These are phyloP conservation scores for Bipolaris sorokiniana DNA, from an alignment of 2,329 filamentous ascomycete species.

Conservation along the genomic window DNA sequence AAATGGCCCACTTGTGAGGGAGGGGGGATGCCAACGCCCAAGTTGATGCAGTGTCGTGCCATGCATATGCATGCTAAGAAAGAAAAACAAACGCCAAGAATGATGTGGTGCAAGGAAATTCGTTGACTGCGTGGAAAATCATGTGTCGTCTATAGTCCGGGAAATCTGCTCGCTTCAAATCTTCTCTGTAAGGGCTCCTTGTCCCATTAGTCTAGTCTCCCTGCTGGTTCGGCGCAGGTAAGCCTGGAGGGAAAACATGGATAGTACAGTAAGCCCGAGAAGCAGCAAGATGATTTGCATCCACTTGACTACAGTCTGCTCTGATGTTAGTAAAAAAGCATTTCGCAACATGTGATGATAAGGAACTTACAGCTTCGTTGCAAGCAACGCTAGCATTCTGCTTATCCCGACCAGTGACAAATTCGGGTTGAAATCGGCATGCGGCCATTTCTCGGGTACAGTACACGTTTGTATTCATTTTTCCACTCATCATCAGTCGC, in stretches of 20 bases:
- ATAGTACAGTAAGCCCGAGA: slow-evolving; percentile 25
- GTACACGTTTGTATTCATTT: slow-evolving; percentile 34
- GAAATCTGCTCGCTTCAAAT: not conserved
- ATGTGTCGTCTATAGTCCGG: not conserved
- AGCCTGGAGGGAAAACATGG: slow-evolving; percentile 33
- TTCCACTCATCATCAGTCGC: slow-evolving; percentile 27
- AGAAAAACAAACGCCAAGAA: not conserved
- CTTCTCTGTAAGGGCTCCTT: not conserved
- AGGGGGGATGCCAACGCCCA: not conserved
- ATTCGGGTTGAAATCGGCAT: slow-evolving; percentile 32
- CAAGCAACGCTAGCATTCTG: slow-evolving; percentile 29
- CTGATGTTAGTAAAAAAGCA: slow-evolving; percentile 3
- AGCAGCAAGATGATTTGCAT: slow-evolving; percentile 35
- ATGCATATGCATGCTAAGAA: not conserved
- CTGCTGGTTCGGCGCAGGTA: slow-evolving; percentile 30
- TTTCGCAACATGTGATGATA: not conserved
- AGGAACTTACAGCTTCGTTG: slow-evolving; percentile 33
- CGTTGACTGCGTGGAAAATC: not conserved
- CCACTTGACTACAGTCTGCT: slow-evolving; percentile 38
- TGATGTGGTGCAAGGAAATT: slow-evolving; percentile 1
- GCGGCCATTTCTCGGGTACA: slow-evolving; percentile 38
- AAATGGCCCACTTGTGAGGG: not conserved
- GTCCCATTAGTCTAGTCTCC: slow-evolving; percentile 10
- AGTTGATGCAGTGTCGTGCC: slow-evolving; percentile 2
- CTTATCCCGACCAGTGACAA: slow-evolving; percentile 19